Evolutionary conservation across 2,329 filamentous ascomycete genomes (phyloP).

Genomic region (Neofusicoccum ribis): DNA sequence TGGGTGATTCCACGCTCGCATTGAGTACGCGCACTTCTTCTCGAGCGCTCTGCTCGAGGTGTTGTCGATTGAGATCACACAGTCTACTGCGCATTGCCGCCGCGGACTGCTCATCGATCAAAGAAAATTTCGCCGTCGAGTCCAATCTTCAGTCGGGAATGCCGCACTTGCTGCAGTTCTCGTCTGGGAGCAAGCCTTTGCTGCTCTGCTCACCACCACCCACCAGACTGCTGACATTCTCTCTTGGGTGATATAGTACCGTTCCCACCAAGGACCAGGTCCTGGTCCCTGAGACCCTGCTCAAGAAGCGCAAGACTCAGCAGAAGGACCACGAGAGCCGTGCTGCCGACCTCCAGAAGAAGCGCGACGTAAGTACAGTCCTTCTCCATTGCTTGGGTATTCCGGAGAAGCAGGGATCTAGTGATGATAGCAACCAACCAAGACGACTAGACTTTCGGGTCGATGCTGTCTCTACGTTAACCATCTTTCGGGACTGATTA

Average conservation of each 20-base stretch:
- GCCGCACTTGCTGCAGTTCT: conserved; percentile 92
- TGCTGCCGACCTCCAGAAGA: conserved; percentile 75
- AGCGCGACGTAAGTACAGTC: conserved; percentile 73
- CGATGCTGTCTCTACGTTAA: conserved; percentile 98
- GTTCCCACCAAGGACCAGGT: conserved; percentile 94
- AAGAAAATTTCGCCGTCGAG: conserved; percentile 67
- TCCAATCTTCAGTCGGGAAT: conserved; percentile 83
- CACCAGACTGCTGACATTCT: conserved; percentile 54
- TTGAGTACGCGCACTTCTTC: conserved; percentile 50
- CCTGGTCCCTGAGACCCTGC: conserved; percentile 96
- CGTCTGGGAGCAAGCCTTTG: conserved; percentile 68
- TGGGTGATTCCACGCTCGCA: conserved; percentile 12
- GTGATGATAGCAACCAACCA: conserved; percentile 88
- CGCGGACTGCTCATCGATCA: conserved; percentile 67
- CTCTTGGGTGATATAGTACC: conserved; percentile 59
- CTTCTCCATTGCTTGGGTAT: not conserved
- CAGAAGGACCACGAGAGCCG: conserved; percentile 97
- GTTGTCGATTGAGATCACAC: conserved; percentile 71
- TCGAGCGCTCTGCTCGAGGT: conserved; percentile 59
- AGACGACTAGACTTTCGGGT: conserved; percentile 87
- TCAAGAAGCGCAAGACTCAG: conserved; percentile 99
- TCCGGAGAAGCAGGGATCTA: conserved; percentile 37
- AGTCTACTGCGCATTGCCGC: conserved; percentile 26
- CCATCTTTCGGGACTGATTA: conserved; percentile 99
- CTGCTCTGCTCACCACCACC: conserved; percentile 55